These are phyloP conservation scores for Plasmodium berghei DNA, from an alignment of 169 alveolate genomes.

Conservation along the genomic window DNA sequence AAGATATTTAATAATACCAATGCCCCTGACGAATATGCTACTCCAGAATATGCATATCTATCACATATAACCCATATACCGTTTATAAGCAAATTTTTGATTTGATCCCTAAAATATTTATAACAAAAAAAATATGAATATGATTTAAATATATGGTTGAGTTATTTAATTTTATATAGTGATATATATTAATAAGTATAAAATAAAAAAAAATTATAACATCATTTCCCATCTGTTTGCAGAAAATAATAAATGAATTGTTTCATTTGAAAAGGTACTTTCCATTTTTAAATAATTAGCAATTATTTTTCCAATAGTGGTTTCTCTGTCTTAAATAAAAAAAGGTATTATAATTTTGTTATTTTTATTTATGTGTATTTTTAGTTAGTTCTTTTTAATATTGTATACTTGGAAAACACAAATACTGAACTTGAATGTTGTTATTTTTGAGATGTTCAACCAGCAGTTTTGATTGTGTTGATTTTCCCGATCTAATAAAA, in stretches of 20 bases:
- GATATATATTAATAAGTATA: background rate
- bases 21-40: constrained; percentile 96
- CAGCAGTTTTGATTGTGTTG: constrained; percentile 88
- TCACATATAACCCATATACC: constrained; percentile 93
- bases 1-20: constrained; percentile 53
- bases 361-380: too few species aligned
- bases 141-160: background rate
- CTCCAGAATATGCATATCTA: constrained; percentile 96
- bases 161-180: background rate
- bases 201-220: constrained; percentile 32
- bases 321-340: constrained; percentile 85
- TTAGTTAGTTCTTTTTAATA: constrained; percentile 5
- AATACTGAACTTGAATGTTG: constrained; percentile 77
- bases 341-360: background rate
- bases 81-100: constrained; percentile 79
- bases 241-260: constrained; percentile 94
- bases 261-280: constrained; percentile 86
- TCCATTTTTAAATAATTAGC: constrained; percentile 87
- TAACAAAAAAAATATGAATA: background rate
- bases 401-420: constrained; percentile 89
- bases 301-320: constrained; percentile 89
- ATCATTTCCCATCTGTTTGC: constrained; percentile 96
- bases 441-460: constrained; percentile 81
- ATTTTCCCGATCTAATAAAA: constrained; percentile 92
- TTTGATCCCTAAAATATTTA: constrained; percentile 78